phyloP scores from a whole-genome alignment of 148 eudicot species.

The Fallopia convolvulus region DNA sequence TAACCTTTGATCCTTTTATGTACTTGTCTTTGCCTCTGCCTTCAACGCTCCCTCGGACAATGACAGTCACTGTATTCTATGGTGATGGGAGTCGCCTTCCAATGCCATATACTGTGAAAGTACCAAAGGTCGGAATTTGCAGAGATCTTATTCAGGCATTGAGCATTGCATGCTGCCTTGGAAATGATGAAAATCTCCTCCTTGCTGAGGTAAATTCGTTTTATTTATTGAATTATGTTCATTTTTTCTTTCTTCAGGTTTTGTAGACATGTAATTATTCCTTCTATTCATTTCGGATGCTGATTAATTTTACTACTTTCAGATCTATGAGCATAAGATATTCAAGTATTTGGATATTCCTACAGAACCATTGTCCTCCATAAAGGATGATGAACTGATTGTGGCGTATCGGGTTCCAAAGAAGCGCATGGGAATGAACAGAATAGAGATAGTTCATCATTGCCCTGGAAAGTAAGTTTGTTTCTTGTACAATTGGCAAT shows the following conservation, averaged over 20 bases:
- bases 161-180: conserved; percentile 62
- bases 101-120: conserved; percentile 78
- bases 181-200: conserved; percentile 65
- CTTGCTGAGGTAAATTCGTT: conserved; percentile 76
- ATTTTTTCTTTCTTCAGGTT: conserved; percentile 8
- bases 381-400: conserved; percentile 82
- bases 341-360: conserved; percentile 58
- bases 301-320: conserved; percentile 17
- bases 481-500: neutral
- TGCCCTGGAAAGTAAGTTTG: conserved; percentile 57
- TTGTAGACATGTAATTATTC: neutral
- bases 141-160: conserved; percentile 76
- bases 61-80: conserved; percentile 83
- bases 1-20: conserved; percentile 98
- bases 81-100: conserved; percentile 85
- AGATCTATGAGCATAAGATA: conserved; percentile 71
- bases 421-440: conserved; percentile 38
- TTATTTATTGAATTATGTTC: neutral
- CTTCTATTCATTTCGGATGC: conserved; percentile 1
- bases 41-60: conserved; percentile 61
- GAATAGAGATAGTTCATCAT: conserved; percentile 74
- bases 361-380: conserved; percentile 49
- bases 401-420: conserved; percentile 84
- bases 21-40: conserved; percentile 93
- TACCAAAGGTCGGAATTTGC: conserved; percentile 60